phyloP scores from a whole-genome alignment of 2,329 filamentous ascomycete genomes.

The Cercospora sesami region DNA sequence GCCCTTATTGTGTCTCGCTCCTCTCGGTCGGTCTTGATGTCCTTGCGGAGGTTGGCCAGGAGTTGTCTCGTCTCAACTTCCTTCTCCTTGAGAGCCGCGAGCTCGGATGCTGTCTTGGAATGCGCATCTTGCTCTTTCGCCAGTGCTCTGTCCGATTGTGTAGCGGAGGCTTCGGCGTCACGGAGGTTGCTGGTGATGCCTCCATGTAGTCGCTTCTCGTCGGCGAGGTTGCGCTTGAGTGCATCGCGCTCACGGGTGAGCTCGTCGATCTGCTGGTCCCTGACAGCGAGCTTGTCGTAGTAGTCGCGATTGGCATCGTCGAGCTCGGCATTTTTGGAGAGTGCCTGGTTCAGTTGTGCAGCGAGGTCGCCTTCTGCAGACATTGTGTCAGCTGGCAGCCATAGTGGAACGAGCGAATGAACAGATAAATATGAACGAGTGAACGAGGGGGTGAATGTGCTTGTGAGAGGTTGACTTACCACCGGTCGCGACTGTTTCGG shows the following conservation, averaged over 20 bases:
- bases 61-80: neutral
- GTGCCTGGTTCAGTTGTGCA: neutral
- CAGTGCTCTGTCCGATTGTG: neutral
- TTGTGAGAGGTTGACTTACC: neutral
- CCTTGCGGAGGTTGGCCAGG: neutral
- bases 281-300: constrained; percentile 12
- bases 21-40: neutral
- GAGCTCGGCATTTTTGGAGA: constrained; percentile 1
- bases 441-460: neutral
- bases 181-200: neutral
- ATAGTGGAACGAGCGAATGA: neutral
- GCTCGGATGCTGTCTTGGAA: constrained; percentile 1
- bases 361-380: neutral
- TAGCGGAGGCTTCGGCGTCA: neutral
- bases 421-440: neutral
- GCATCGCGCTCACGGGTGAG: neutral
- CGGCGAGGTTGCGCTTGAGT: neutral
- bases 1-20: neutral
- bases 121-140: neutral
- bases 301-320: constrained; percentile 5
- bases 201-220: neutral
- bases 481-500: neutral
- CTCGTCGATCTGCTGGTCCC: constrained; percentile 1
- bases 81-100: neutral
- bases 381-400: constrained; percentile 5